Conservation (phyloP, 805 yeast species). For the Candida khao-thaluensis region DNA sequence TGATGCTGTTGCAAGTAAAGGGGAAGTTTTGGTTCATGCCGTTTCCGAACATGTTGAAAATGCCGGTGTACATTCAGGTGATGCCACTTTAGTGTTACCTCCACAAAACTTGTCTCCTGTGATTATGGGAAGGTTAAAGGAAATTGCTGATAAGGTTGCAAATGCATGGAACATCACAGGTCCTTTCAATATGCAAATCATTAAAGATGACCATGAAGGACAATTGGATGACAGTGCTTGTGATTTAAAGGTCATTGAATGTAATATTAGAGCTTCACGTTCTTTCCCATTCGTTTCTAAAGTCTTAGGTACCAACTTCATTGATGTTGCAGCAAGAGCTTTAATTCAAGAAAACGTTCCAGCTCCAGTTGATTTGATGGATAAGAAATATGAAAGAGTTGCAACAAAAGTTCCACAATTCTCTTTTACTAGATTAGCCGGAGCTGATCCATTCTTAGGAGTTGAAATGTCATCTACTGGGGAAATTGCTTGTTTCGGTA, state of each 20-base stretch:
- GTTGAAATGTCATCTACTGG: conserved; percentile 99
- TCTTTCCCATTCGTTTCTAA: conserved; percentile 98
- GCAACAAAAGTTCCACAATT: conserved; percentile 98
- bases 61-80: conserved; percentile 99
- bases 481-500: conserved; percentile 82
- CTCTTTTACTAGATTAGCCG: conserved; percentile 93
- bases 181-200: conserved; percentile 95
- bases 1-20: conserved; percentile 97
- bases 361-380: conserved; percentile 81
- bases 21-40: conserved; percentile 93
- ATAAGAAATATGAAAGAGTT: conserved; percentile 69
- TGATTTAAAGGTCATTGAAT: conserved; percentile 89
- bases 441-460: conserved; percentile 97
- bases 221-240: conserved; percentile 38
- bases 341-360: conserved; percentile 62
- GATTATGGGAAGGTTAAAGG: conserved; percentile 72
- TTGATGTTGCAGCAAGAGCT: conserved; percentile 96
- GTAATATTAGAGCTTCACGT: conserved; percentile 99
- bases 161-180: conserved; percentile 94
- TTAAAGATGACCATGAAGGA: conserved; percentile 66
- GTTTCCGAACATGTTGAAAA: conserved; percentile 98
- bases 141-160: conserved; percentile 92
- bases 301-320: conserved; percentile 93
- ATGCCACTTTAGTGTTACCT: conserved; percentile 95
- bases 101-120: conserved; percentile 84